Evolutionary conservation across 352 stramenopile species (phyloP), one percentile per base, ranked within the genome.

Genomic region (Pythium myriotylum): DNA sequence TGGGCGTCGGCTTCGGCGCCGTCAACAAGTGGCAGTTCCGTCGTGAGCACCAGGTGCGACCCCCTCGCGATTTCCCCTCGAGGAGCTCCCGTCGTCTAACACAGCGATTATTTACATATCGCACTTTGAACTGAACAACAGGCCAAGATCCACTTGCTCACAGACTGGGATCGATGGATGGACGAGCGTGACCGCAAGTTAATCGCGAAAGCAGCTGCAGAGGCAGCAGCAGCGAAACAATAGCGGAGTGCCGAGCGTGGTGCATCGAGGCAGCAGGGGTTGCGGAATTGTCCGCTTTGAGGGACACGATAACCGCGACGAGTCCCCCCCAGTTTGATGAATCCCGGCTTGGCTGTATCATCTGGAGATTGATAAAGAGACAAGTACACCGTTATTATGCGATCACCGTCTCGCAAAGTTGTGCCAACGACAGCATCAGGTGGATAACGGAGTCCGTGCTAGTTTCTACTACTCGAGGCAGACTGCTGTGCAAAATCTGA

Each of bases 91-190:
- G 29, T 35, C 29, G 5, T 35, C 29, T 35, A 35, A 35, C 10
- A 10, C 29, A 35, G 5, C 29, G 29, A 35, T 35, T 10, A 35
- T 35, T 10, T 5, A n/a, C n/a, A n/a, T n/a, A n/a, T n/a, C n/a
- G n/a, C n/a, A n/a, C n/a, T 10, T 10, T 35, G 29, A 35, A 35
- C 29, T 35, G 29, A 35, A 40, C n/a, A n/a, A n/a, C 52, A 92
- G 83, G 87, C 76, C 77, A 92, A 92, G 59, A 68, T 92, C 51
- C 71, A 89, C 54, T 67, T 89, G 65, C 47, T 92, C 59, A 89
- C 83, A 54, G 76, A 91, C 67, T 92, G 81, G 81, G 83, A 92
- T 70, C 79, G 79, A 54, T 81, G 86, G 77, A 92, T 92, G 81
- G 81, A 92, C 59, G 79, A 89, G 16, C 79, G 83, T 14, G 81